Evolutionary conservation across 257 asterid genomes (phyloP), one percentile per base, ranked within the genome.

Genomic region (Eustoma russellianum): DNA sequence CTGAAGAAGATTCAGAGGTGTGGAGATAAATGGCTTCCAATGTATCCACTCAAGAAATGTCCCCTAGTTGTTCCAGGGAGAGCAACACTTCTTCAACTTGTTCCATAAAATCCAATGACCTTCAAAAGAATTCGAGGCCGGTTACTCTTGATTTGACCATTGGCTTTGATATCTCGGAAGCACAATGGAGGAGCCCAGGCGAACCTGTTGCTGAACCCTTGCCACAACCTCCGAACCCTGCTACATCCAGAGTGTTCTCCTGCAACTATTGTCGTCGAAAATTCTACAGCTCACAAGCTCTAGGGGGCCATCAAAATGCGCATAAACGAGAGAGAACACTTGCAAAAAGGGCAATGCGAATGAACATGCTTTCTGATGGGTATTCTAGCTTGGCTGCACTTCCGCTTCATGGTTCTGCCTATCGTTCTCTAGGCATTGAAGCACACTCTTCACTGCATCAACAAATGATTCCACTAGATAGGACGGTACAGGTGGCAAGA

Each of bases 261-360:
- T 91, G 98, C 85, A 87, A 91, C 64, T 91, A 82, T 62, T 91
- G 98, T 66, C 77, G 88, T 35, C 71, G 98, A 34, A 91, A 91
- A 59, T 91, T 91, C 68, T 91, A 91, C 70, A 91, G 97, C 74
- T 87, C 98, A 0, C 98, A 91, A 57, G 98, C 98, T 0, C 49
- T 91, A 52, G 98, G 98, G 6, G 98, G 98, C 0, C 98, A 91
- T 61, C 98, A 91, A 46, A 91, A 91, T 10, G 95, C 98, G 3
- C 98, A 91, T 71, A 91, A 91, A 70, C 72, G 98, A 43, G 98
- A 91, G 65, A 60, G 98, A 61, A 84, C 94, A 3, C 66, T 91
- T 0, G 98, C 95, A 0, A 91, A 87, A 65, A 61, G 96, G 68
- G 98, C 95, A 6, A 82, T 87, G 92, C 52, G 90, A 10, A 76